Evolutionary conservation across 208 protist species (phyloP).

Genomic region (Leishmania martiniquensis): DNA sequence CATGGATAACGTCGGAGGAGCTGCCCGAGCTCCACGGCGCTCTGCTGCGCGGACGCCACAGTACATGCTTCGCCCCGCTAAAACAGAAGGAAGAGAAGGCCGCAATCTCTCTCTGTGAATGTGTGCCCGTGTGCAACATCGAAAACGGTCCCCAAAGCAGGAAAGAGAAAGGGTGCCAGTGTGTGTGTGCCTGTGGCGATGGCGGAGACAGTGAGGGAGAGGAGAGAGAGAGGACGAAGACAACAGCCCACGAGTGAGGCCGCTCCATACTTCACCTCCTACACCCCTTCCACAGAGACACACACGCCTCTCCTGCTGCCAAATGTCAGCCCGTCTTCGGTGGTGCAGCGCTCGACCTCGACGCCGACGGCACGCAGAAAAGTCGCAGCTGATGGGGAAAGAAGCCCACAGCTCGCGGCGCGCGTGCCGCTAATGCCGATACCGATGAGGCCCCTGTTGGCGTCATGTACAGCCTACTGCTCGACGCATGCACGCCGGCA

Average conservation of each 20-base stretch:
- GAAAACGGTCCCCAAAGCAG: too few species aligned
- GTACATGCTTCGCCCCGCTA: neutral
- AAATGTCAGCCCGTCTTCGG: neutral
- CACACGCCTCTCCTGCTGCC: neutral
- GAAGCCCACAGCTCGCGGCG: neutral
- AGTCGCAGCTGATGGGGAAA: slow-evolving; percentile 26
- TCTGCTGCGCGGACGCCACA: neutral
- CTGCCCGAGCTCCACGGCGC: neutral
- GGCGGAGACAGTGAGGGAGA: neutral
- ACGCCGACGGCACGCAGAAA: slow-evolving; percentile 13
- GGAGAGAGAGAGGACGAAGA: neutral
- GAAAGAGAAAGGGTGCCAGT: neutral
- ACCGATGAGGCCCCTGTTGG: neutral
- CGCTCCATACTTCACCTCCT: neutral
- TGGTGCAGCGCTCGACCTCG: neutral
- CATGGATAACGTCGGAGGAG: neutral
- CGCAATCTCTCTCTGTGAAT: too few species aligned
- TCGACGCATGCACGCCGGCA: neutral
- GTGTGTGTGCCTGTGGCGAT: neutral
- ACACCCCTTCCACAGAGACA: neutral
- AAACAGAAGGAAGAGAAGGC: neutral
- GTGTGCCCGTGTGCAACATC: too few species aligned
- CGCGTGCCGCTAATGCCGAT: slow-evolving; percentile 4
- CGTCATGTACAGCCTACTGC: neutral
- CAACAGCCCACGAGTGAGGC: neutral